Evolutionary conservation across 106 monocot genomes (phyloP).

Genomic region (Phalaenopsis aphrodite): DNA sequence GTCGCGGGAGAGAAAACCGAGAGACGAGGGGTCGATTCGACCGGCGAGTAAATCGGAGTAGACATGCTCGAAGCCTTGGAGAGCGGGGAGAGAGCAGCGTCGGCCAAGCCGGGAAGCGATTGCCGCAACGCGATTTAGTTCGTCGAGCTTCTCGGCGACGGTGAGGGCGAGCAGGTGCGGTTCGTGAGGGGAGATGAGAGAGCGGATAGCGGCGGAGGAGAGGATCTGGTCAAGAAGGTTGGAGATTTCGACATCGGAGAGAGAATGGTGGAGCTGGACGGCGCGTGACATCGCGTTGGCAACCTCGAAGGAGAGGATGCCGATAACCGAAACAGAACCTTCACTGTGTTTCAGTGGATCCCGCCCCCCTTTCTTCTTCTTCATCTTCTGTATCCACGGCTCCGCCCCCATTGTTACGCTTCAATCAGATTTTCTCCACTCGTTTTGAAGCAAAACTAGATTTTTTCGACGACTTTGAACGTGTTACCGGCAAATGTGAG

Average conservation of each 20-base stretch:
- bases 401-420: conserved; percentile 23
- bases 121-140: conserved; percentile 78
- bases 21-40: conserved; percentile 22
- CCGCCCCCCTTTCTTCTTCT: conserved; percentile 16
- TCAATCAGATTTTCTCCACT: background rate
- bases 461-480: background rate
- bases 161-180: conserved; percentile 48
- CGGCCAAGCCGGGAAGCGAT: conserved; percentile 67
- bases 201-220: conserved; percentile 36
- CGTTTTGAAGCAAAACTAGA: background rate
- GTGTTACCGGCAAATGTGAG: background rate
- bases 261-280: conserved; percentile 63
- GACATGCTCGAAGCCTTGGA: conserved; percentile 86
- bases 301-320: conserved; percentile 89
- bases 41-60: conserved; percentile 66
- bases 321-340: conserved; percentile 19
- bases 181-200: conserved; percentile 49
- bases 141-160: conserved; percentile 76
- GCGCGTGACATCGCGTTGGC: conserved; percentile 85
- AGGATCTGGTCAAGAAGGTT: conserved; percentile 29
- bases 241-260: conserved; percentile 48
- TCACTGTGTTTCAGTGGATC: conserved; percentile 4
- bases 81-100: conserved; percentile 56
- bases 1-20: conserved; percentile 29
- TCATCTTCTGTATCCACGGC: conserved; percentile 49